Evolutionary conservation across 768 basidiomycete genomes (phyloP).

Genomic region (Phaeotremella fagi): DNA sequence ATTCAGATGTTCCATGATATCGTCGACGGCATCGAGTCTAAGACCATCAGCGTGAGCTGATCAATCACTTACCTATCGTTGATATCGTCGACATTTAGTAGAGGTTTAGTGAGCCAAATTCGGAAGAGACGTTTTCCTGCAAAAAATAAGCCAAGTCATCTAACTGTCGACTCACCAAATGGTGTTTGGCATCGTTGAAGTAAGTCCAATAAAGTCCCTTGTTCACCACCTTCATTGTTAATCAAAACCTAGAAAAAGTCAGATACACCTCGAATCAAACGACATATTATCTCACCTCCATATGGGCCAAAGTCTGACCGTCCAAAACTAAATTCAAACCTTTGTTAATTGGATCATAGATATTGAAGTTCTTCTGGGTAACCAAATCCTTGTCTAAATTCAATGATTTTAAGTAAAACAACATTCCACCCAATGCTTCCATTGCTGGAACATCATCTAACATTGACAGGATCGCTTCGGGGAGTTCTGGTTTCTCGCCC

Average conservation of each 20-base stretch:
- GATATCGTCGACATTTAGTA: conserved; percentile 75
- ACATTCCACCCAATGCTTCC: conserved; percentile 82
- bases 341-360: conserved; percentile 89
- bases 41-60: neutral
- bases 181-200: conserved; percentile 82
- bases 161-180: conserved; percentile 59
- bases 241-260: conserved; percentile 58
- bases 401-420: conserved; percentile 84
- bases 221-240: conserved; percentile 89
- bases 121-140: conserved; percentile 90
- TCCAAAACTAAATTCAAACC: conserved; percentile 83
- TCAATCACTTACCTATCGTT: conserved; percentile 65
- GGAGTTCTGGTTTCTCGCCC: conserved; percentile 53
- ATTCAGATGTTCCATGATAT: conserved; percentile 71
- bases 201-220: conserved; percentile 79
- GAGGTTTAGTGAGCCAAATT: conserved; percentile 91
- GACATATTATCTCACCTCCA: conserved; percentile 62
- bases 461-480: conserved; percentile 72
- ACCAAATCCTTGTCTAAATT: conserved; percentile 95
- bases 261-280: conserved; percentile 45
- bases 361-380: conserved; percentile 94
- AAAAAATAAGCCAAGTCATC: too few species aligned
- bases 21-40: conserved; percentile 91
- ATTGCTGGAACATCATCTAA: conserved; percentile 62
- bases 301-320: conserved; percentile 89